Evolutionary conservation across 2,329 filamentous ascomycete genomes (phyloP).

Genomic region (Paracorniculantispora psalliotae): DNA sequence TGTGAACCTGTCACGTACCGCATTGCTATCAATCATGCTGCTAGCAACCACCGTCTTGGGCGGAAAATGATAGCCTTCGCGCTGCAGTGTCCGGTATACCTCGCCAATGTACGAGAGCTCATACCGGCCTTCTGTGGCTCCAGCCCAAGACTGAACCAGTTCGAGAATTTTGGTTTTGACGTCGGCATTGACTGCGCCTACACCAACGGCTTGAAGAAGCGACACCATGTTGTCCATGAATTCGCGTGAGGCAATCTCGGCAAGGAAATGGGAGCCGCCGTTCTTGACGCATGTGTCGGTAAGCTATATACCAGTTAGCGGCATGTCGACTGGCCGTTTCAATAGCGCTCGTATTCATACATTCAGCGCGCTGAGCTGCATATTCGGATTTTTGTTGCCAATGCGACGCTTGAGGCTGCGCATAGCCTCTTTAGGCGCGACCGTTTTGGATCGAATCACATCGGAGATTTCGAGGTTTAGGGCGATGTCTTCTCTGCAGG

Average conservation of each 20-base stretch:
- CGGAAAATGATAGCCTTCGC: slow-evolving; percentile 84
- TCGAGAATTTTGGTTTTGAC: slow-evolving; percentile 90
- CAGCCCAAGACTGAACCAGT: slow-evolving; percentile 89
- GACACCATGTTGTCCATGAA: slow-evolving; percentile 98
- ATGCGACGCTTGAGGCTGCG: slow-evolving; percentile 89
- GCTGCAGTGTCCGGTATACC: slow-evolving; percentile 75
- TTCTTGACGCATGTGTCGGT: slow-evolving; percentile 99
- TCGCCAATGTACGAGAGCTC: slow-evolving; percentile 84
- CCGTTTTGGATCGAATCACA: slow-evolving; percentile 92
- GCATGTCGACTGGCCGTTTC: not conserved
- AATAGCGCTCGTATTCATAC: slow-evolving; percentile 40
- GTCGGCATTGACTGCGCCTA: slow-evolving; percentile 71
- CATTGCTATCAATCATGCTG: slow-evolving; percentile 96
- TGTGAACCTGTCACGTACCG: slow-evolving; percentile 47
- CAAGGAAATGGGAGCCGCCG: slow-evolving; percentile 89
- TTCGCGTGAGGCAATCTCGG: slow-evolving; percentile 91
- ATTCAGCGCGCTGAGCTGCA: slow-evolving; percentile 90
- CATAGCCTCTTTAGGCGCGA: slow-evolving; percentile 97
- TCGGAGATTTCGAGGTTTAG: slow-evolving; percentile 98
- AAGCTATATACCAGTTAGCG: slow-evolving; percentile 51
- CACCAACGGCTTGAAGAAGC: slow-evolving; percentile 74
- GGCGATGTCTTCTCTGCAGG: slow-evolving; percentile 80
- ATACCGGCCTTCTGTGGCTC: slow-evolving; percentile 77
- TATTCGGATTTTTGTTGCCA: slow-evolving; percentile 96
- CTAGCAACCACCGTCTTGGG: slow-evolving; percentile 83